phyloP scores from a whole-genome alignment of 371 early-diverging fungal species.

The Circinella umbellata region DNA sequence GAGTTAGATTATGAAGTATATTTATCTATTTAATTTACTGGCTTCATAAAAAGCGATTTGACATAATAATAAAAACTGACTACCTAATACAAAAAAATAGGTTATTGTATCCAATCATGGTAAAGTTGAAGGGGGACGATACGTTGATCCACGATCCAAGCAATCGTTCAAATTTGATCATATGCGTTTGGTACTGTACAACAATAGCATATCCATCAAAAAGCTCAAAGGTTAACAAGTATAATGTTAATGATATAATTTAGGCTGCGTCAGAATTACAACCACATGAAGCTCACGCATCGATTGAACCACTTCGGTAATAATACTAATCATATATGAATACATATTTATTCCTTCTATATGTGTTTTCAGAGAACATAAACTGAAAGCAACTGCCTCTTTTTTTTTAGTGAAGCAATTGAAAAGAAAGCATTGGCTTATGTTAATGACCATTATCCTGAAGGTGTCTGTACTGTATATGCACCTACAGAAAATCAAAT shows the following conservation, averaged over 20 bases:
- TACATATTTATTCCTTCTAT: too few species aligned
- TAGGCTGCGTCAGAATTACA: conserved; percentile 66
- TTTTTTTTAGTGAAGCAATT: conserved; percentile 52
- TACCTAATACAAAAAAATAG: conserved; percentile 23
- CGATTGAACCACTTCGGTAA: conserved; percentile 57
- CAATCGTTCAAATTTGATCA: conserved; percentile 77
- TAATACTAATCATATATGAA: too few species aligned
- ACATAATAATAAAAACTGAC: conserved; percentile 7
- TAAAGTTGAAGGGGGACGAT: conserved; percentile 66
- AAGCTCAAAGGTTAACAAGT: too few species aligned
- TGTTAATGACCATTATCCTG: conserved; percentile 77
- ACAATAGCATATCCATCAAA: background rate
- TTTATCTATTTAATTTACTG: too few species aligned
- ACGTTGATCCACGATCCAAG: conserved; percentile 74
- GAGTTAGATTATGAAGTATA: conserved; percentile 65
- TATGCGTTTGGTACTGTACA: conserved; percentile 62
- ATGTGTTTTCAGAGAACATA: too few species aligned
- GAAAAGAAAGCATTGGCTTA: conserved; percentile 70
- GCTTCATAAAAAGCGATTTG: too few species aligned
- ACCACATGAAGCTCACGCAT: conserved; percentile 53
- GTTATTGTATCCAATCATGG: conserved; percentile 80
- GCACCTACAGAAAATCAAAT: conserved; percentile 52
- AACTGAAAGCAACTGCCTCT: too few species aligned
- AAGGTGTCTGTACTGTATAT: conserved; percentile 76
- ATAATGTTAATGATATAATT: background rate